phyloP scores from a whole-genome alignment of 176 grass and related monocot species.

The Avena eriantha region DNA sequence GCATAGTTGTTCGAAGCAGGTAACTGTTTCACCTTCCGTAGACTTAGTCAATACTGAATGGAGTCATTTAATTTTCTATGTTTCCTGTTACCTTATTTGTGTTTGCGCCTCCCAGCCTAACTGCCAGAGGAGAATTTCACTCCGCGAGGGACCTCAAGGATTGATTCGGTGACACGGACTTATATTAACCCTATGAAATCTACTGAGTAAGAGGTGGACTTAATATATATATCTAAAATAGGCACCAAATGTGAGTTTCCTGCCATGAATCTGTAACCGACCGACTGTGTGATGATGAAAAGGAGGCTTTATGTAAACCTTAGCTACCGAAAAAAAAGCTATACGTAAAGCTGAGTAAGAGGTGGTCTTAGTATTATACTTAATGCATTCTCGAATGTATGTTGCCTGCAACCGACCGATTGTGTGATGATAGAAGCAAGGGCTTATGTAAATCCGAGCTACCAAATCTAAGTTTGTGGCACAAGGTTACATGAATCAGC shows the following conservation, averaged over 20 bases:
- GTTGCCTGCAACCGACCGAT: too few species aligned
- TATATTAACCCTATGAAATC: slow-evolving; percentile 72
- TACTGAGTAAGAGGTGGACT: slow-evolving; percentile 65
- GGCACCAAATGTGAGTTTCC: neutral
- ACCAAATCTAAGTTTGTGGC: too few species aligned
- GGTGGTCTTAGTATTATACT: too few species aligned
- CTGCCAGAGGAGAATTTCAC: slow-evolving; percentile 75
- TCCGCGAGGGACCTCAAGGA: slow-evolving; percentile 77
- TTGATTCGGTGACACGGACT: slow-evolving; percentile 75
- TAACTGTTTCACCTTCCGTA: neutral
- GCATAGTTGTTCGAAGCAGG: slow-evolving; percentile 77
- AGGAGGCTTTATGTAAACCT: neutral
- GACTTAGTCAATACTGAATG: neutral
- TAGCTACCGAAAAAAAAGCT: neutral
- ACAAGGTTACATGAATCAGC: too few species aligned
- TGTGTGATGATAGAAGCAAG: too few species aligned
- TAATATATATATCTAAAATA: neutral
- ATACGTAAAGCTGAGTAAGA: too few species aligned
- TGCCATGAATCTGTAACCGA: neutral
- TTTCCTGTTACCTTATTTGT: slow-evolving; percentile 12
- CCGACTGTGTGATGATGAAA: neutral
- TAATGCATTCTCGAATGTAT: too few species aligned
- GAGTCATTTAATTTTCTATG: neutral
- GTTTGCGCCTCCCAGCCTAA: slow-evolving; percentile 49
- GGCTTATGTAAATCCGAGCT: too few species aligned